These are phyloP conservation scores for Alloascoidea hylecoeti DNA, from an alignment of 805 yeast genomes.

Conservation along the genomic window DNA sequence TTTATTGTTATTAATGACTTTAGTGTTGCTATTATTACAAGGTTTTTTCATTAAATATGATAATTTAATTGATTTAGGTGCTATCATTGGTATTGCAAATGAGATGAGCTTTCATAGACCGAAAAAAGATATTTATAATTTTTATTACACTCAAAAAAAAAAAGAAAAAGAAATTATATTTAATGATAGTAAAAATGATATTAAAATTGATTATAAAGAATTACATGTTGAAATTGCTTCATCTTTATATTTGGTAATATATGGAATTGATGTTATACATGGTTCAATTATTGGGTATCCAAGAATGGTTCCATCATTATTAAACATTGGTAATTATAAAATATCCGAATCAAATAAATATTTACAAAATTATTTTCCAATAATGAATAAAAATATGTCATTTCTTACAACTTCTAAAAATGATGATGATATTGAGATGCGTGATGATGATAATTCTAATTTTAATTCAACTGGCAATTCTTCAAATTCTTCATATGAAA, in stretches of 20 bases:
- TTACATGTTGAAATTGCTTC: neutral
- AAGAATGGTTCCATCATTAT: neutral
- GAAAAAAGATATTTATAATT: neutral
- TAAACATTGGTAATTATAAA: too few relatives aligned
- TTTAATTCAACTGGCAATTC: too few relatives aligned
- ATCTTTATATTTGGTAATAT: neutral
- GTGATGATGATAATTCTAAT: too few relatives aligned
- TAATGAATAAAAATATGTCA: too few relatives aligned
- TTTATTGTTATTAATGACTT: neutral
- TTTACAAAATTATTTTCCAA: neutral
- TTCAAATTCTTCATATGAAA: too few relatives aligned
- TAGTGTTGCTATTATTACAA: neutral
- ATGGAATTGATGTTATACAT: neutral
- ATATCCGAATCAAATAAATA: neutral
- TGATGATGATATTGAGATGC: too few relatives aligned
- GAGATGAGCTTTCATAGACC: neutral
- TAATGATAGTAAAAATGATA: neutral
- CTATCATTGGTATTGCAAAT: neutral
- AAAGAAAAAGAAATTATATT: neutral
- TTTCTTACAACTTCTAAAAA: too few relatives aligned
- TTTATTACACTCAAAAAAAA: neutral
- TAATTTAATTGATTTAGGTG: neutral
- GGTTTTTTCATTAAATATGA: neutral
- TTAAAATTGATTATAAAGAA: neutral
- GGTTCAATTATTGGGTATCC: neutral